Conservation (phyloP, 2,329 filamentous ascomycete species). For the Beauveria sp. region DNA sequence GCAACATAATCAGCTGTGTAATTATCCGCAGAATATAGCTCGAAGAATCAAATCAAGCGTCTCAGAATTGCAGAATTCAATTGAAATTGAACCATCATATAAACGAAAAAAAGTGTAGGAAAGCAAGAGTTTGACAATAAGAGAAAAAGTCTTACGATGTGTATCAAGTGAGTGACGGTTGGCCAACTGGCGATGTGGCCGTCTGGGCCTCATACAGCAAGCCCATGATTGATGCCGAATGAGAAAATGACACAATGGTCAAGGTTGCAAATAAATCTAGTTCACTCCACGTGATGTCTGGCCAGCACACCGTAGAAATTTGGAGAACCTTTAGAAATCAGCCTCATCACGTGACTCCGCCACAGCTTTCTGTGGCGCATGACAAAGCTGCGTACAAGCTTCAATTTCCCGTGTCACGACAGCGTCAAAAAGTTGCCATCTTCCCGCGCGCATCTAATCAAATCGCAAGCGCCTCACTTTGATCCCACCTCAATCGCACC, state of each 20-base stretch:
- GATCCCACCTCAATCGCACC: too few relatives aligned
- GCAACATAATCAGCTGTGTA: slow-evolving; percentile 10
- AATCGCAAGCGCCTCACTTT: not conserved
- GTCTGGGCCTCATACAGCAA: too few relatives aligned
- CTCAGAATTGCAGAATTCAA: slow-evolving; percentile 46
- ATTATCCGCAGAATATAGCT: slow-evolving; percentile 15
- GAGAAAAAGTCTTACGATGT: not conserved
- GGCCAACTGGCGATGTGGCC: not conserved
- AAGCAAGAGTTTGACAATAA: not conserved
- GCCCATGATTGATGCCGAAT: not conserved
- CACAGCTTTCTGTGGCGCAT: slow-evolving; percentile 5
- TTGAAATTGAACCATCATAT: slow-evolving; percentile 31
- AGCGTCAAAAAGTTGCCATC: not conserved
- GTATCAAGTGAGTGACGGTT: not conserved
- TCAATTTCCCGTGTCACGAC: not conserved
- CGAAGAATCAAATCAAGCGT: slow-evolving; percentile 24
- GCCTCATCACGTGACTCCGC: slow-evolving; percentile 5
- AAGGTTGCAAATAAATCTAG: not conserved
- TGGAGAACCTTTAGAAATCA: not conserved
- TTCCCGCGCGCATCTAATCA: not conserved
- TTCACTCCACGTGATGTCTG: not conserved
- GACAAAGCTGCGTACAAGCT: not conserved
- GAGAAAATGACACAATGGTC: not conserved
- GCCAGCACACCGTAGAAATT: not conserved
- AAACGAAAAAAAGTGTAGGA: not conserved